Conservation (phyloP, 768 basidiomycete species). For the Mycena albidolilacea region DNA sequence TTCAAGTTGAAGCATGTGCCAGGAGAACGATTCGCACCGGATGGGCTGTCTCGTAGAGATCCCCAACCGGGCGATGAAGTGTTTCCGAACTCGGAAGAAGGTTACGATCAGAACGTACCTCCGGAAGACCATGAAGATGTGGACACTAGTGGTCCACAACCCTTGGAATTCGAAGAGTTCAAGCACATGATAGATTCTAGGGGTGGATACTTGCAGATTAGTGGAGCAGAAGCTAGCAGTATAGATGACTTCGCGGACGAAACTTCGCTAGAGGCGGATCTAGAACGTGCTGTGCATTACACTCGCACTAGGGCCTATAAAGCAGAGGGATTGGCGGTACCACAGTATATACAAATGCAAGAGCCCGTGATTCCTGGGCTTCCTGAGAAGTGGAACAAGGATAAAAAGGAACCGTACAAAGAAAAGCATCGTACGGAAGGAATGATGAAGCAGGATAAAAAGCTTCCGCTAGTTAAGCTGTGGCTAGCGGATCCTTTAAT, state of each 20-base stretch:
- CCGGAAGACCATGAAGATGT: constrained; percentile 3
- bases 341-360: not conserved
- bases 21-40: not conserved
- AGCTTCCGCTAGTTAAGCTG: not conserved
- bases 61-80: constrained; percentile 47
- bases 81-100: constrained; percentile 37
- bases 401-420: not conserved
- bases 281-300: too few relatives aligned
- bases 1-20: constrained; percentile 41
- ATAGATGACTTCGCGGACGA: too few relatives aligned
- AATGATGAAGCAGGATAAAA: not conserved
- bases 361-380: not conserved
- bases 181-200: constrained; percentile 2
- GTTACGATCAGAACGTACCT: not conserved
- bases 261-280: too few relatives aligned
- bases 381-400: not conserved
- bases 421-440: not conserved
- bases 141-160: not conserved
- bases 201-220: too few relatives aligned
- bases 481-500: not conserved
- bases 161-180: constrained; percentile 11
- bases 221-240: not conserved
- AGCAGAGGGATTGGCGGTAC: not conserved
- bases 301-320: too few relatives aligned
- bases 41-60: constrained; percentile 23